Percentiles rank a stretch among this genome's conserved stretches.
Conservation (phyloP, 352 stramenopile species). For the Plasmopara muralis region DNA sequence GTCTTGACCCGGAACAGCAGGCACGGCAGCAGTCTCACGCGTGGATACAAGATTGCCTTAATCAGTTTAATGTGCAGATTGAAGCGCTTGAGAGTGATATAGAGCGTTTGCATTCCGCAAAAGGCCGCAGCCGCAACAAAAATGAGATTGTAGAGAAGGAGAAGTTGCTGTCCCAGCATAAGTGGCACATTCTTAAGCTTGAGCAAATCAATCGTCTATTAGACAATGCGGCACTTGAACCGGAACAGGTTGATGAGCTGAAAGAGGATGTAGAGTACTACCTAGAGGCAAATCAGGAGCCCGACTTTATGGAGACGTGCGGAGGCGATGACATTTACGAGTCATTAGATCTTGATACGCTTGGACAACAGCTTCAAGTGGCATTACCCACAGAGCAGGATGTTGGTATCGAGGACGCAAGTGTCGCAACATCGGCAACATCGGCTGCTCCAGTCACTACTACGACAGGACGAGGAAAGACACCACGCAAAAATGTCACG, state of each 20-base stretch:
- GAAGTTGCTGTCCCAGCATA: constrained; percentile 87
- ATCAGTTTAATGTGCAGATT: constrained; percentile 87
- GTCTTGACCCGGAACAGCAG: constrained; percentile 87
- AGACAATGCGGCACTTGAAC: constrained; percentile 93
- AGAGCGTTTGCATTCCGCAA: constrained; percentile 73
- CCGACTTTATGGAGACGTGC: constrained; percentile 91
- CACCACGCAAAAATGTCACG: constrained; percentile 59
- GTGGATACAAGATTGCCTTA: constrained; percentile 81
- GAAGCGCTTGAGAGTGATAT: constrained; percentile 78
- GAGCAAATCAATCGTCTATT: constrained; percentile 97
- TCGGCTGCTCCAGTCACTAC: constrained; percentile 7
- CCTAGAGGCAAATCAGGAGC: constrained; percentile 91
- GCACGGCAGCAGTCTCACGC: constrained; percentile 69
- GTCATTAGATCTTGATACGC: constrained; percentile 89
- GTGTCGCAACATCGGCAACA: constrained; percentile 1
- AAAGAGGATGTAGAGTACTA: constrained; percentile 99
- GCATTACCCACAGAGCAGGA: constrained; percentile 66
- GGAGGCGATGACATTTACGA: constrained; percentile 94
- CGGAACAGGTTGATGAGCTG: constrained; percentile 90
- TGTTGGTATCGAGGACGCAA: constrained; percentile 52
- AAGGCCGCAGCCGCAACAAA: constrained; percentile 95
- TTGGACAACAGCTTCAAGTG: constrained; percentile 59
- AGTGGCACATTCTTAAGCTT: constrained; percentile 96
- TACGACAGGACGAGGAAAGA: constrained; percentile 34
- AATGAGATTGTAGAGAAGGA: constrained; percentile 88